Percentiles rank a stretch among this genome's conserved stretches.
These are phyloP conservation scores for Ophiocordyceps camponoti-rufipedis DNA, from an alignment of 2,329 filamentous ascomycete species.

Conservation along the genomic window DNA sequence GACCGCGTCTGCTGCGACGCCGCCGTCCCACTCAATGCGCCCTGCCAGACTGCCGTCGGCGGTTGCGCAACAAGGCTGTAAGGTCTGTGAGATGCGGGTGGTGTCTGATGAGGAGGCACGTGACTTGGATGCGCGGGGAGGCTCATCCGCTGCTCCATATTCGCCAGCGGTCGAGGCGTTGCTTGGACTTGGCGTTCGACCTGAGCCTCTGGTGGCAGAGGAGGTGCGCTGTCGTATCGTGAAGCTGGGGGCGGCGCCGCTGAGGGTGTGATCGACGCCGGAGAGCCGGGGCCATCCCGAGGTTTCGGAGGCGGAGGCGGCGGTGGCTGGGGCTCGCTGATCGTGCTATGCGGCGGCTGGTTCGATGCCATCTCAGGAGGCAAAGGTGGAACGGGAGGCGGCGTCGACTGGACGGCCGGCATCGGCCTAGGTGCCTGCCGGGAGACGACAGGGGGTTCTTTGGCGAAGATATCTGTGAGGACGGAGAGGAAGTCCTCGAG, in stretches of 20 bases:
- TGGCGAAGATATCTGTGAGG: conserved; percentile 73
- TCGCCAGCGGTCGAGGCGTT: neutral
- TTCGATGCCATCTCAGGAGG: conserved; percentile 42
- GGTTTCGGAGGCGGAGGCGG: conserved; percentile 32
- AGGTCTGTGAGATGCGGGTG: neutral
- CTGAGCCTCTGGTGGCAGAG: conserved; percentile 18
- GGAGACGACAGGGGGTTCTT: conserved; percentile 81
- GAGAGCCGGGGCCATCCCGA: conserved; percentile 11
- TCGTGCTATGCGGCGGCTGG: conserved; percentile 12
- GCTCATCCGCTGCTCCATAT: conserved; percentile 1
- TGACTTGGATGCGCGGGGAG: neutral
- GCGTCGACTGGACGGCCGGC: conserved; percentile 12
- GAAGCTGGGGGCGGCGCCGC: conserved; percentile 10
- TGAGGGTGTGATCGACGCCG: conserved; percentile 9
- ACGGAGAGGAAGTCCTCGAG: conserved; percentile 69
- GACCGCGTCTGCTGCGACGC: neutral
- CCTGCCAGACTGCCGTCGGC: conserved; percentile 7
- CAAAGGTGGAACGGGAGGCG: conserved; percentile 54
- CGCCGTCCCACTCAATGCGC: conserved; percentile 2
- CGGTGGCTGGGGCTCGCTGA: conserved; percentile 25
- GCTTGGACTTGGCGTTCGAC: conserved; percentile 5
- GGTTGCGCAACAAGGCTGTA: conserved; percentile 4
- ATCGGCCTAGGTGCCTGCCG: conserved; percentile 36
- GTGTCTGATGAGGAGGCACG: neutral
- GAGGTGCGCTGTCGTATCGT: conserved; percentile 29